Evolutionary conservation across 2,329 filamentous ascomycete genomes (phyloP), one percentile per base, ranked within the genome.

Genomic region (Phaeomoniella chlamydospora): DNA sequence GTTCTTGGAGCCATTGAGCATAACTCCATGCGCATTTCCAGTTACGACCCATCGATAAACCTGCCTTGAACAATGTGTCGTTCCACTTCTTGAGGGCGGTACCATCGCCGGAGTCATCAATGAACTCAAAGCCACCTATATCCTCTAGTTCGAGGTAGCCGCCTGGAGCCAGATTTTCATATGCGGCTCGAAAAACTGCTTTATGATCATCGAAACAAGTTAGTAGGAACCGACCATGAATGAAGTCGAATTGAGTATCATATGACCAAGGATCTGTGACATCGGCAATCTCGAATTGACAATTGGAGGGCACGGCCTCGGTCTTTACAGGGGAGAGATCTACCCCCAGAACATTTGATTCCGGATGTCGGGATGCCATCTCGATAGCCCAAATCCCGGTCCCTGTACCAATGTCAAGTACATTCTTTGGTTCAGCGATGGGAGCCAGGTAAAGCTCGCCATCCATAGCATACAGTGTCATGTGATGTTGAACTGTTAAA

Each of bases 171-270:
- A n/a, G n/a, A n/a, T n/a, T n/a, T n/a, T n/a, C n/a, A n/a, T n/a
- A n/a, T n/a, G n/a, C n/a, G n/a, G n/a, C n/a, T n/a, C n/a, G n/a
- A n/a, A n/a, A n/a, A n/a, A n/a, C n/a, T n/a, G n/a, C n/a, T n/a
- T n/a, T n/a, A n/a, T n/a, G n/a, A 45, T 75, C 61, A 34, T 62
- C 66, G 39, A 76, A 67, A 2, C 64, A 68, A 58, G 68, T 64
- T 11, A 68, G 65, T 1, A 69, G 67, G 38, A 71, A 65, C 3
- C 74, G 61, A 13, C 67, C 64, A 47, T 77, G 72, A 19, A 77
- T 64, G 39, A 73, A 74, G 48, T 77, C 72, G 37, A 74, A 77
- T 35, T 67, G 61, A 39, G 72, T 64, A 47, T 4, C 66, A 41
- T 72, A 64, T 12, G 73, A 49, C 72, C 72, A 77, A 3, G 62